Percentiles rank a stretch among this genome's conserved stretches.
Evolutionary conservation across 1,139 yeast species (phyloP).

Genomic region (Blastobotrys elegans): DNA sequence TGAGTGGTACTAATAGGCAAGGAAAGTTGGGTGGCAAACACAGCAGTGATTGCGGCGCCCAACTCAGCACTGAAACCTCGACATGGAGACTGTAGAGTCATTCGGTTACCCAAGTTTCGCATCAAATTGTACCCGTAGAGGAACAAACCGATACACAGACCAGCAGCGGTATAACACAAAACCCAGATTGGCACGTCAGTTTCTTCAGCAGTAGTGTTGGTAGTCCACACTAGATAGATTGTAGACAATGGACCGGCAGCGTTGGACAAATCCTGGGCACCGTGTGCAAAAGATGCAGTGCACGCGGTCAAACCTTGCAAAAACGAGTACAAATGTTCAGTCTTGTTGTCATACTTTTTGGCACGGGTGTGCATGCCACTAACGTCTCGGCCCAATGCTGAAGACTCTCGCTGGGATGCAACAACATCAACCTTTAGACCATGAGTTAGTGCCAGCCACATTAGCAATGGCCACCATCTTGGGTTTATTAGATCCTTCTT

Average conservation of each 20-base stretch:
- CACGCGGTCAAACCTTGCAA: slow-evolving; percentile 71
- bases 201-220: slow-evolving; percentile 45
- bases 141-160: slow-evolving; percentile 68
- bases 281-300: slow-evolving; percentile 75
- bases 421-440: slow-evolving; percentile 67
- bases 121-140: slow-evolving; percentile 69
- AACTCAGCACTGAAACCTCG: slow-evolving; percentile 77
- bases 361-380: slow-evolving; percentile 51
- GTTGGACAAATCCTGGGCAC: slow-evolving; percentile 75
- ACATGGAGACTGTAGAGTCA: slow-evolving; percentile 73
- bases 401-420: slow-evolving; percentile 41
- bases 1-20: slow-evolving; percentile 78
- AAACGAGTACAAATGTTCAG: slow-evolving; percentile 65
- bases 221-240: slow-evolving; percentile 56
- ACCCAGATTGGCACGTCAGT: slow-evolving; percentile 70
- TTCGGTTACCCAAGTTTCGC: slow-evolving; percentile 67
- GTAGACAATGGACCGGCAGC: slow-evolving; percentile 76
- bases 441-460: slow-evolving; percentile 9
- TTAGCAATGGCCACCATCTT: slow-evolving; percentile 7
- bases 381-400: slow-evolving; percentile 35
- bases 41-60: slow-evolving; percentile 73
- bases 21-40: slow-evolving; percentile 67
- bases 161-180: slow-evolving; percentile 61
- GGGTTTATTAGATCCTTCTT: slow-evolving; percentile 7
- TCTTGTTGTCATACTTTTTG: slow-evolving; percentile 64